Conservation (phyloP, 805 yeast species). For the Ogataea pignaliae region DNA sequence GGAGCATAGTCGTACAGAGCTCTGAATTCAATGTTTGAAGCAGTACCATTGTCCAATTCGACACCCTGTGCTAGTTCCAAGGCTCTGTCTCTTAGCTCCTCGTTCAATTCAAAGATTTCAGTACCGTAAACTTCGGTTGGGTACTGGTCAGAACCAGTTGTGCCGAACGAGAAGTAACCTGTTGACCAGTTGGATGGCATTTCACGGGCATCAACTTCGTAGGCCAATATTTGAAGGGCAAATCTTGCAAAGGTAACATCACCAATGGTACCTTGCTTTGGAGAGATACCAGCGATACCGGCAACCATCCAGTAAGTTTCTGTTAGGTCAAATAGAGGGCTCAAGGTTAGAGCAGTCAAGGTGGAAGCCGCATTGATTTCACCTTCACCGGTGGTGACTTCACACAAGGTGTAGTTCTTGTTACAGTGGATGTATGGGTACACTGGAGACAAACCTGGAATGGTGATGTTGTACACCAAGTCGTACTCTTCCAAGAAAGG, state of each 20-base stretch:
- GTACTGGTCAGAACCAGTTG: constrained; percentile 43
- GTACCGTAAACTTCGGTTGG: constrained; percentile 58
- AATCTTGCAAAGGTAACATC: constrained; percentile 56
- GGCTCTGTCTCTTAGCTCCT: constrained; percentile 54
- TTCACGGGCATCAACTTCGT: constrained; percentile 52
- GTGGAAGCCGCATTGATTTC: constrained; percentile 64
- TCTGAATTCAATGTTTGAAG: constrained; percentile 41
- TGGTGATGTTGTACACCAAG: constrained; percentile 48
- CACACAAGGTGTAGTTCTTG: constrained; percentile 49
- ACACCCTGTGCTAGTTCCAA: constrained; percentile 45
- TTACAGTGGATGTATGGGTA: constrained; percentile 57
- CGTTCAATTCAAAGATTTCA: constrained; percentile 61
- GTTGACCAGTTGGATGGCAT: constrained; percentile 50
- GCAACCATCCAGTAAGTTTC: constrained; percentile 59
- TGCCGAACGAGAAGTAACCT: constrained; percentile 56
- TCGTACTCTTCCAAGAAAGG: constrained; percentile 49
- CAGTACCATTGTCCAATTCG: constrained; percentile 41
- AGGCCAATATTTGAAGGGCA: constrained; percentile 59
- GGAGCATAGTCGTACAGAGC: constrained; percentile 44
- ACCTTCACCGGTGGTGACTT: constrained; percentile 65
- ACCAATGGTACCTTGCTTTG: constrained; percentile 51
- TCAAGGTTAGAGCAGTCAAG: constrained; percentile 48
- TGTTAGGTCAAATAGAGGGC: constrained; percentile 52
- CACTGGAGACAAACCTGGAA: constrained; percentile 63
- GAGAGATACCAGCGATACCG: constrained; percentile 66